A percentile compares a stretch with the other conserved stretches of the same genome.
Conservation (phyloP, 257 asterid species). For the Nicotiana attenuata region DNA sequence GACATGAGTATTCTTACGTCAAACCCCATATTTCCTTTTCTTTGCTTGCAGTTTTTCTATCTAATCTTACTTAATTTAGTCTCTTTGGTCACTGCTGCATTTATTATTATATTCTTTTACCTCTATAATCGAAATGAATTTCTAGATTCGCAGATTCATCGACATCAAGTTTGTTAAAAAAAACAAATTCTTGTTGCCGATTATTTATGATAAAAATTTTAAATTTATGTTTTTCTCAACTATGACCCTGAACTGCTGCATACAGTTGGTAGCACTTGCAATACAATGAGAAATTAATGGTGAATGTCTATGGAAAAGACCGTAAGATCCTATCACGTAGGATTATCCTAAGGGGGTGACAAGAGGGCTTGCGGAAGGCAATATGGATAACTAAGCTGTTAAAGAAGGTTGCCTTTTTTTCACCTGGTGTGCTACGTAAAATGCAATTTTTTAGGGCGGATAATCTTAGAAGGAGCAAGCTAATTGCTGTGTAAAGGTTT, state of each 20-base stretch:
- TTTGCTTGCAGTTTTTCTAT: not conserved
- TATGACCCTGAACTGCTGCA: not conserved
- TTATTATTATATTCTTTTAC: not conserved
- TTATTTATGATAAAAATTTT: too few relatives aligned
- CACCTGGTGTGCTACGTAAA: not conserved
- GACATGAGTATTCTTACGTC: not conserved
- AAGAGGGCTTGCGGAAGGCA: not conserved
- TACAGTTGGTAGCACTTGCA: not conserved
- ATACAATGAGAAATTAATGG: not conserved
- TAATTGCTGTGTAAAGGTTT: not conserved
- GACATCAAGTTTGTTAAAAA: too few relatives aligned
- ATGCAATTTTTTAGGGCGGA: not conserved
- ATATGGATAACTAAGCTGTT: not conserved
- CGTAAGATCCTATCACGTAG: not conserved
- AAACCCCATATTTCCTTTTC: not conserved
- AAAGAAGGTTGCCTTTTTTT: not conserved
- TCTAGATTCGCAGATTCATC: too few relatives aligned
- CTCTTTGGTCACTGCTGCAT: not conserved
- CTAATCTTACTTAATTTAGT: not conserved
- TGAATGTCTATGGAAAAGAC: not conserved
- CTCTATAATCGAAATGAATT: not conserved
- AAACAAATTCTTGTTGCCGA: too few relatives aligned
- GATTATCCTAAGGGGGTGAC: not conserved
- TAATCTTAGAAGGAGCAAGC: not conserved
- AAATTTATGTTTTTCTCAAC: not conserved